Evolutionary conservation across 306 rosid genomes (phyloP), one percentile per base, ranked within the genome.

Genomic region (Pyrus pyrifolia): DNA sequence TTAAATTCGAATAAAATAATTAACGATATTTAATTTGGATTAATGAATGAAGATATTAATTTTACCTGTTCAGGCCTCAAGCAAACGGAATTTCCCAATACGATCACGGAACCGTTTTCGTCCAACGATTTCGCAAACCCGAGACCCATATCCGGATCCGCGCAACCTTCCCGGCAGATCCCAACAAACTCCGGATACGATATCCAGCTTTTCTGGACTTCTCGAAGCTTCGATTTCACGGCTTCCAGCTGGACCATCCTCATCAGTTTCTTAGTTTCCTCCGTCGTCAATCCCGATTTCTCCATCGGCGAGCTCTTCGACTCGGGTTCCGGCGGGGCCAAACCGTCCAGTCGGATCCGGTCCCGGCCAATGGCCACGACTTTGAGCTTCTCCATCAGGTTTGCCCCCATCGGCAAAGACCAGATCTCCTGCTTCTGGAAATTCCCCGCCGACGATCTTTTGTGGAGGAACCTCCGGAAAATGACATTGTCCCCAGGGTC

Each of bases 11-110:
- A 10, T 57, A 17, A 22, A 2, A 31, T 19, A 31, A 62, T 64
- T 68, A 31, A 31, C 25, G 2, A 12, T 29, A 63, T 23, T 6
- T 3, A 60, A 60, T 60, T 60, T 4, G 33, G 31, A 17, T 17
- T 4, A 18, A 8, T 65, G 71, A 61, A 63, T 4, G 22, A 0
- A 8, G 66, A 15, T 65, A 83, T 76, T 80, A 14, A 17, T 17
- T 51, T 51, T 51, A 93, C 98, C 98, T 91, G 93, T 33, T 93
- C 96, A 0, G 97, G 98, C 40, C 81, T 80, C 80, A 93, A 87
- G 75, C 89, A 81, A 4, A 91, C 98, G 19, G 67, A 19, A 80
- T 89, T 92, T 68, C 98, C 98, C 77, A 91, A 78, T 8, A 91
- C 78, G 83, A 93, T 87, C 22, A 93, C 98, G 66, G 83, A 75